Conservation (phyloP, 2,329 filamentous ascomycete genomes). For the Colletotrichum sp. region DNA sequence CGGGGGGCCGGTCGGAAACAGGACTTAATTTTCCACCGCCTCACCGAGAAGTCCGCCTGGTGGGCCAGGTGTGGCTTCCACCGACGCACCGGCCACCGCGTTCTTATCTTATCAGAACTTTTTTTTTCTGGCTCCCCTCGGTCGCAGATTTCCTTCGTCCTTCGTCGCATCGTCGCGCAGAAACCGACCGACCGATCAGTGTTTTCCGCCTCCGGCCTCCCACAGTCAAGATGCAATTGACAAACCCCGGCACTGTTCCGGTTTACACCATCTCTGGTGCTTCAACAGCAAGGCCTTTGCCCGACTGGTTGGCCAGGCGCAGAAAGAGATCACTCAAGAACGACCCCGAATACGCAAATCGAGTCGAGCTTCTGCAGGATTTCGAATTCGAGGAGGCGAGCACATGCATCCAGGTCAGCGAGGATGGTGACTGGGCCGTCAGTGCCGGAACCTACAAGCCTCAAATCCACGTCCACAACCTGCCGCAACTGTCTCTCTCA, state of each 20-base stretch:
- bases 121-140: constrained; percentile 16
- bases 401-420: constrained; percentile 85
- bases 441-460: constrained; percentile 79
- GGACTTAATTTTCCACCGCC: constrained; percentile 9
- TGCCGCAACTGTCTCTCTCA: constrained; percentile 91
- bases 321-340: constrained; percentile 92
- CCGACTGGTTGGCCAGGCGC: constrained; percentile 92
- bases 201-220: neutral
- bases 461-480: constrained; percentile 94
- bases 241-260: constrained; percentile 80
- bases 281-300: constrained; percentile 83
- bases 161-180: constrained; percentile 10
- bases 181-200: neutral
- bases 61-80: neutral
- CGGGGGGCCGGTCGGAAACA: neutral
- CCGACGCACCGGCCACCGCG: neutral
- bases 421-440: constrained; percentile 85
- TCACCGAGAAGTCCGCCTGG: constrained; percentile 11
- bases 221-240: constrained; percentile 71
- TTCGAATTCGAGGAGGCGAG: constrained; percentile 98
- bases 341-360: constrained; percentile 90
- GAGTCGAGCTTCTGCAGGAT: constrained; percentile 93
- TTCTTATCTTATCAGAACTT: constrained; percentile 24
- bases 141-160: constrained; percentile 6
- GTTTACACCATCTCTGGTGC: constrained; percentile 96